Base-by-base conservation (phyloP, 176 grass and related monocot species). In the Oryza coarctata region DNA sequence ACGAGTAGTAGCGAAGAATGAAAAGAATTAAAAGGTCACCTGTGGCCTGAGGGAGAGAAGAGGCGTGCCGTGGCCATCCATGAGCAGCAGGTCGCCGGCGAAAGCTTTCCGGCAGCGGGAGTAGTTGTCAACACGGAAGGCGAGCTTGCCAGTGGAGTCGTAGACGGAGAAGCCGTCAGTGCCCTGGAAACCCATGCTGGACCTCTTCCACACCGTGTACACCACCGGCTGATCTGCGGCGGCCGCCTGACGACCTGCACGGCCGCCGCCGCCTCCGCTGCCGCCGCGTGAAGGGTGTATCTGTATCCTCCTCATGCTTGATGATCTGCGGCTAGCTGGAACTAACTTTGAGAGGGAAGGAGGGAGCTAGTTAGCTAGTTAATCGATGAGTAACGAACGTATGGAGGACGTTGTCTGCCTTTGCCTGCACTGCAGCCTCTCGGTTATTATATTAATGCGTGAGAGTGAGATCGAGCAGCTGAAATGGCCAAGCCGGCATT, bases 121-220 rank as follows among this genome's bases (percentile, higher is more conserved):
- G 72, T 97, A 97, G 73, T 97, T 97, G 81, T 97, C 92, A 31
- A 97, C 92, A 70, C 94, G 87, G 71, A 94, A 97, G 66, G 86
- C 85, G 20, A 97, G 85, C 39, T 18, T 75, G 18, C 92, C 94
- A 1, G 78, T 32, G 60, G 64, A 87, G 65, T 97, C 94, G 70
- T 94, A 97, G 68, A 94, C 90, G 38, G 90, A 92, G 87, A 97
- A 97, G 57, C 94, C 94, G 62, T 97, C 94, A 33, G 92, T 91
- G n/a, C 94, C 94, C 30, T 94, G 92, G 84, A 97, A 97, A 2
- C 86, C 90, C 88, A 97, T 94, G 90, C 87, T 97, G 2, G 94
- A 97, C 73, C 93, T 92, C 83, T 97, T 97, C 94, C 94, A 97
- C 71, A 97, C 94, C n/a, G 94, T 97, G 87, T 85, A 94, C 20